phyloP scores from a whole-genome alignment of 2,329 filamentous ascomycete species.

The Ceratocystis ficicola region DNA sequence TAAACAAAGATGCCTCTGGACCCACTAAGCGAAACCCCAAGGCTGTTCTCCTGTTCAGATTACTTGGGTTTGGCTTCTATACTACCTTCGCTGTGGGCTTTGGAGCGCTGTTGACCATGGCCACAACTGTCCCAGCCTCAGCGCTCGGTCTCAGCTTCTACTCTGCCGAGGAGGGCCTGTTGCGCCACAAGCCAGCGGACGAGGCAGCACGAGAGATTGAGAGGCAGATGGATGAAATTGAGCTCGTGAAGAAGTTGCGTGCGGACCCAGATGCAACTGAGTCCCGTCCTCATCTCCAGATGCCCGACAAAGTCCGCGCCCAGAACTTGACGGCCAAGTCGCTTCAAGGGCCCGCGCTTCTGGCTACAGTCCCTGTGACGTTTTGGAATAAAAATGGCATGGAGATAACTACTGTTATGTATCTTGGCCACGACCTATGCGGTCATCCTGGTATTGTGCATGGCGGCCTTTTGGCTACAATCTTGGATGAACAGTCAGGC shows the following conservation, averaged over 20 bases:
- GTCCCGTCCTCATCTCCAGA: conserved; percentile 75
- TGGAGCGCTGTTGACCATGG: conserved; percentile 18
- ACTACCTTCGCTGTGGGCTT: conserved; percentile 16
- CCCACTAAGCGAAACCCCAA: conserved; percentile 13
- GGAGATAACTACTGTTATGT: conserved; percentile 58
- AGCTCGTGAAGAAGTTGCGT: conserved; percentile 59
- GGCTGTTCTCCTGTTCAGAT: conserved; percentile 10
- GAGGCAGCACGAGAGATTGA: conserved; percentile 51
- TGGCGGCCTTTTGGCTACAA: conserved; percentile 76
- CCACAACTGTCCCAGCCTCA: conserved; percentile 21
- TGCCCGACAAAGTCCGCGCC: conserved; percentile 55
- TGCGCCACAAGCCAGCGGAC: conserved; percentile 48
- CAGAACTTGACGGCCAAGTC: conserved; percentile 76
- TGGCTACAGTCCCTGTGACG: conserved; percentile 68
- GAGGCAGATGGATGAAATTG: conserved; percentile 60
- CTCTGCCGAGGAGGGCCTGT: conserved; percentile 59
- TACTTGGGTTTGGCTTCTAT: conserved; percentile 16
- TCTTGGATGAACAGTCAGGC: conserved; percentile 81
- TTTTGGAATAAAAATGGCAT: conserved; percentile 63
- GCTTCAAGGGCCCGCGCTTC: conserved; percentile 59
- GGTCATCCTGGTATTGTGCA: conserved; percentile 87
- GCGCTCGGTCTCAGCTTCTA: conserved; percentile 27
- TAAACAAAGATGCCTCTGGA: conserved; percentile 2
- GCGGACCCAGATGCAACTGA: conserved; percentile 55
- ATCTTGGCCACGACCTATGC: conserved; percentile 62